Conservation (phyloP, 2,329 filamentous ascomycete species). For the Scedosporium boydii region DNA sequence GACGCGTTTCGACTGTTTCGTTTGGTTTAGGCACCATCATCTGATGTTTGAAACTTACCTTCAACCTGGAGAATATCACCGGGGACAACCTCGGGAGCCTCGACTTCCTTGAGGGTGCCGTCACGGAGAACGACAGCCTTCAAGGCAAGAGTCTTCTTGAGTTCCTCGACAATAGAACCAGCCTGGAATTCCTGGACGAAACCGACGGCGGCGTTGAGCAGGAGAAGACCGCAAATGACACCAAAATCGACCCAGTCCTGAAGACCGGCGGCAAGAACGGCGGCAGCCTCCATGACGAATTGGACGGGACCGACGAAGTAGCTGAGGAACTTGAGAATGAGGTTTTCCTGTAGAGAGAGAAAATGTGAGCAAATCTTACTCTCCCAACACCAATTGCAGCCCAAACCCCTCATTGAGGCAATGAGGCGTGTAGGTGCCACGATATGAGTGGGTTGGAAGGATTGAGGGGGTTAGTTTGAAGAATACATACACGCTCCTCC, state of each 20-base stretch:
- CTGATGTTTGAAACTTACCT: constrained; percentile 32
- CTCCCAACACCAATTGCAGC: neutral
- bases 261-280: constrained; percentile 73
- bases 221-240: constrained; percentile 74
- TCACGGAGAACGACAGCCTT: constrained; percentile 84
- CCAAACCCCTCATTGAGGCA: neutral
- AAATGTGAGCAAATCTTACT: neutral
- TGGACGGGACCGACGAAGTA: constrained; percentile 88
- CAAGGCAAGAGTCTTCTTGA: constrained; percentile 83
- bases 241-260: constrained; percentile 89
- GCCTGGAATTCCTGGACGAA: constrained; percentile 88
- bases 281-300: constrained; percentile 86
- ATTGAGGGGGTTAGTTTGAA: no score
- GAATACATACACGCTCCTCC: constrained; percentile 57
- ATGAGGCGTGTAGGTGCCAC: neutral
- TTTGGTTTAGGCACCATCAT: neutral
- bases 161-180: constrained; percentile 79
- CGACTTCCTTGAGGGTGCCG: constrained; percentile 63
- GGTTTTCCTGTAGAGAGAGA: constrained; percentile 39
- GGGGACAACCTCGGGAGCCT: constrained; percentile 75
- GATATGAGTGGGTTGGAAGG: neutral
- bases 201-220: constrained; percentile 78
- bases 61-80: constrained; percentile 86
- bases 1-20: neutral
- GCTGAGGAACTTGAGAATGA: constrained; percentile 70